Evolutionary conservation across 495 filamentous ascomycete species (phyloP).

Genomic region (Hypomontagnella submonticulosa): DNA sequence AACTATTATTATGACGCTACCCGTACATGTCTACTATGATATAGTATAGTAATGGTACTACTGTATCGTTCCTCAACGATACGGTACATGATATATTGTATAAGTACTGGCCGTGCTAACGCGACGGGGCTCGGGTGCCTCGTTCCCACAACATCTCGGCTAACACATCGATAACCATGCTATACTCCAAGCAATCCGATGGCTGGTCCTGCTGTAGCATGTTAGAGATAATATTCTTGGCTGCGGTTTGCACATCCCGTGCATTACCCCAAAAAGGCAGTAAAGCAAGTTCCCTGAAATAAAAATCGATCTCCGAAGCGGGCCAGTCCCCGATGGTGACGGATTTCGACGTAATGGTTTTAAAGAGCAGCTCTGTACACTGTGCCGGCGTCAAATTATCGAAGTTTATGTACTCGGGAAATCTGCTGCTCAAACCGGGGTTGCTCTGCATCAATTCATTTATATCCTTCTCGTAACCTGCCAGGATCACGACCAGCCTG

Average conservation of each 20-base stretch:
- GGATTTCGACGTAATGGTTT: background rate
- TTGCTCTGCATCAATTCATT: conserved; percentile 71
- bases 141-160: background rate
- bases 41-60: too few species aligned
- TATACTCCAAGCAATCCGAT: too few species aligned
- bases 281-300: background rate
- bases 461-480: conserved; percentile 76
- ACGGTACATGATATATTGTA: too few species aligned
- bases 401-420: conserved; percentile 56
- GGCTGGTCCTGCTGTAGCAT: background rate
- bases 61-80: too few species aligned
- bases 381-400: background rate
- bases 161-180: background rate
- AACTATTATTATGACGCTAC: too few species aligned
- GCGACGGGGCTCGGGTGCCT: too few species aligned
- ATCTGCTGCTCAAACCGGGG: conserved; percentile 64
- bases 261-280: conserved; percentile 18
- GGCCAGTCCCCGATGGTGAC: too few species aligned
- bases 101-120: too few species aligned
- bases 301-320: too few species aligned
- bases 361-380: background rate
- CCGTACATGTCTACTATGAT: too few species aligned
- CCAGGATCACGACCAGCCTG: conserved; percentile 76
- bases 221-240: background rate
- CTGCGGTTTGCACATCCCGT: conserved; percentile 1